Evolutionary conservation across 108 stramenopile genomes (phyloP).

Genomic region (Fragilariopsis cylindrus): DNA sequence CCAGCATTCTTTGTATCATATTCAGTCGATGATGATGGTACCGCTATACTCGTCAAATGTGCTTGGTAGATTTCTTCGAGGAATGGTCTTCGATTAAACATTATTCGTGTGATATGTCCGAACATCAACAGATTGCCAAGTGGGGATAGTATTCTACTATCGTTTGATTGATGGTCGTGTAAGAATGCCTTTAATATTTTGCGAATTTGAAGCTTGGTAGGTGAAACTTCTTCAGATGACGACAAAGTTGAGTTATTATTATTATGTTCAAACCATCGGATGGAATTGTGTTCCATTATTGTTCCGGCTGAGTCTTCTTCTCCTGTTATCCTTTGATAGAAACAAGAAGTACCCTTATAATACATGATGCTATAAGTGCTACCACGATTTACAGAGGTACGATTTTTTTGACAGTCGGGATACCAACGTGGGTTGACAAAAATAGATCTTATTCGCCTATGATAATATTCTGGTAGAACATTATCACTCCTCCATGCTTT

Average conservation of each 20-base stretch:
- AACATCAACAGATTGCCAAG: conserved; percentile 27
- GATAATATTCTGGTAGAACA: conserved; percentile 1
- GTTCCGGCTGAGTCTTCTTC: conserved; percentile 9
- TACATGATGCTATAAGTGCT: neutral
- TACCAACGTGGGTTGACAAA: conserved; percentile 23
- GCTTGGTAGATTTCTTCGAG: conserved; percentile 16
- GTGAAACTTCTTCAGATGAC: neutral
- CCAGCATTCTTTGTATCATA: neutral
- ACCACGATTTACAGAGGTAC: neutral
- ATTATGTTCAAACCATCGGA: neutral
- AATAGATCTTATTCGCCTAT: neutral
- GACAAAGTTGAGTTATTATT: neutral
- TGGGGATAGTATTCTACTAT: neutral
- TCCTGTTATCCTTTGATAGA: neutral
- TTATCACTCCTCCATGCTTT: conserved; percentile 5
- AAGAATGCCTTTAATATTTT: neutral
- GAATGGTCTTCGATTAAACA: conserved; percentile 26
- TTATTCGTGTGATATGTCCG: conserved; percentile 18
- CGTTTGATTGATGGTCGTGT: neutral
- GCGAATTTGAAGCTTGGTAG: neutral
- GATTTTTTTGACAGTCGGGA: conserved; percentile 13
- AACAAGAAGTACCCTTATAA: conserved; percentile 9
- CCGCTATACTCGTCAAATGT: neutral
- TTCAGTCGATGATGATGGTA: neutral
- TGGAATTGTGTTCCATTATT: neutral